Percentiles rank a stretch among this genome's conserved stretches.
Conservation (phyloP, 1,139 yeast genomes). For the Geotrichum europaeum region DNA sequence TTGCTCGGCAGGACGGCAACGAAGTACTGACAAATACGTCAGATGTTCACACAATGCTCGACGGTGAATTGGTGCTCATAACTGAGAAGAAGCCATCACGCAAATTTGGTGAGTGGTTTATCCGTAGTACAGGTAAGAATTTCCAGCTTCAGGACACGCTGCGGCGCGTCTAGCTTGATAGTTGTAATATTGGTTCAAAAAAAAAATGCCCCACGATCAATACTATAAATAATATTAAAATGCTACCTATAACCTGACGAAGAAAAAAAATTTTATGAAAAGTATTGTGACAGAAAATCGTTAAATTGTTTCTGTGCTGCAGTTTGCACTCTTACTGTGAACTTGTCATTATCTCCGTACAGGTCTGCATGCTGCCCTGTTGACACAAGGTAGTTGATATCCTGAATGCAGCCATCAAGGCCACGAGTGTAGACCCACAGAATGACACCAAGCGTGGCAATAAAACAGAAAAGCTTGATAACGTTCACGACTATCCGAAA, state of each 20-base stretch:
- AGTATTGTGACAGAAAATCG: neutral
- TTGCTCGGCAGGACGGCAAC: constrained; percentile 40
- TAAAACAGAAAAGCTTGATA: constrained; percentile 23
- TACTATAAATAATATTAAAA: neutral
- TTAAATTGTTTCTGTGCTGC: constrained; percentile 10
- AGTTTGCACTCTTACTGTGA: constrained; percentile 6
- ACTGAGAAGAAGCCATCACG: constrained; percentile 42
- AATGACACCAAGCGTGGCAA: constrained; percentile 21
- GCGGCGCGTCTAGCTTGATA: neutral
- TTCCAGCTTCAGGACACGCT: constrained; percentile 38
- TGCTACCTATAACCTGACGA: neutral
- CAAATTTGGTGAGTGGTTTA: constrained; percentile 45
- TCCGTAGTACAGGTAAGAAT: constrained; percentile 42
- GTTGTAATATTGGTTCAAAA: neutral
- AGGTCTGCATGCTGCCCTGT: constrained; percentile 13
- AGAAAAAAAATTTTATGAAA: neutral
- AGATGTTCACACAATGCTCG: constrained; percentile 41
- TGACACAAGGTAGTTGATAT: constrained; percentile 15
- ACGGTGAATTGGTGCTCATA: constrained; percentile 40
- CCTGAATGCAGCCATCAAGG: constrained; percentile 21
- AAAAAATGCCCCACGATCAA: neutral
- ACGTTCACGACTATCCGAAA: constrained; percentile 25
- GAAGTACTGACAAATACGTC: constrained; percentile 38
- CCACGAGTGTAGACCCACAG: constrained; percentile 28
- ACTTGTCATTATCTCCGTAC: constrained; percentile 6